Base-by-base conservation (phyloP, 345 rosid genomes). In the Trapa bicornis region DNA sequence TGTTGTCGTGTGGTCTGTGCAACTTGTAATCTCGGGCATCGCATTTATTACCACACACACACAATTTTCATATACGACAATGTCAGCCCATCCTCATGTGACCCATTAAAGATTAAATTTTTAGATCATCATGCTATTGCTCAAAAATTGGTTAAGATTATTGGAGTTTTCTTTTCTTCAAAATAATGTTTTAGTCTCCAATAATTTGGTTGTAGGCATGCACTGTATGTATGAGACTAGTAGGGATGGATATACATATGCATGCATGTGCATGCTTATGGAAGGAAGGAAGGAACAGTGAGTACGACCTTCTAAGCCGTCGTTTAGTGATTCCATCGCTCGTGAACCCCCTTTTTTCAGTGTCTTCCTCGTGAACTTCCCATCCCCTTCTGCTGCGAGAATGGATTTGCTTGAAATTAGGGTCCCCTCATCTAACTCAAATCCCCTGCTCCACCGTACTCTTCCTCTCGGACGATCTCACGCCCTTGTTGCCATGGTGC, bases 251-350 rank as follows among this genome's bases (percentile, higher is more conserved):
- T 58, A 58, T 32, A 33, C 16, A 54, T 54, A 29, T 54, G 22
- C 22, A 54, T 7, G 4, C 5, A 1, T 6, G 5, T 64, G 61
- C 71, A 53, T 61, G 65, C 75, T 79, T 41, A 41, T 63, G 58
- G 48, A 57, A 52, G 29, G 29, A 22, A 22, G 29, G 29, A 22
- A 22, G 65, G 61, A 47, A 67, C 50, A 33, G 37, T 60, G 56
- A 53, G 75, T 74, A 72, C 78, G 80, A 69, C 79, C 83, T 74
- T 78, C 75, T 70, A n/a, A 66, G 79, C 78, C 75, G 86, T 83
- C 86, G 71, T 77, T 61, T 80, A 62, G 83, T 76, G 81, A 29
- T 45, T 8, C 0, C n/a, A 15, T 48, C 54, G 82, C 90, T 86
- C 87, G 87, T 86, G 87, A 86, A 78, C 79, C 67, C 67, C 39